A percentile compares a stretch with the other conserved stretches of the same genome.
These are phyloP conservation scores for Rhynchosporium secalis DNA, from an alignment of 2,329 filamentous ascomycete genomes.

Conservation along the genomic window DNA sequence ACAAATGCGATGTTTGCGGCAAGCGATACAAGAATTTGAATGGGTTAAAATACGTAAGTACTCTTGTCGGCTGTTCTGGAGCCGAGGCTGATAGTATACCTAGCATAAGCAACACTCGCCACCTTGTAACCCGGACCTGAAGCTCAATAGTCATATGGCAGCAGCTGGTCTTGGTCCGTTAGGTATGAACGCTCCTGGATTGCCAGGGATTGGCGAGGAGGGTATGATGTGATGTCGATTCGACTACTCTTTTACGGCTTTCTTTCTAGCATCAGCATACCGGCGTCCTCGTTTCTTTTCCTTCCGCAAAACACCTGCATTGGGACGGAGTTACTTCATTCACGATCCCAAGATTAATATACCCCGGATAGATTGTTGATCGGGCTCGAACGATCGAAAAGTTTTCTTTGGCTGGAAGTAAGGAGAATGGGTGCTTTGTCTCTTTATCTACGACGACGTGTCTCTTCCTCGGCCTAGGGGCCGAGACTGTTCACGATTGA, in stretches of 20 bases:
- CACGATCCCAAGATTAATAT: conserved; percentile 35
- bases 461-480: not conserved
- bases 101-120: conserved; percentile 82
- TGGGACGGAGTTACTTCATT: conserved; percentile 35
- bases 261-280: conserved; percentile 21
- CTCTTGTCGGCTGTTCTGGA: not conserved
- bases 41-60: conserved; percentile 85
- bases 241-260: conserved; percentile 21
- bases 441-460: conserved; percentile 17
- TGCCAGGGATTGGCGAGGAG: conserved; percentile 57
- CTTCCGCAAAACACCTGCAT: conserved; percentile 31
- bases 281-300: conserved; percentile 26
- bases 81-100: conserved; percentile 40
- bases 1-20: conserved; percentile 93
- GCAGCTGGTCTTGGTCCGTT: conserved; percentile 37
- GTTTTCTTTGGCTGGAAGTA: conserved; percentile 29
- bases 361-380: conserved; percentile 39
- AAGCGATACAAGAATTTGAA: conserved; percentile 99
- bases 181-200: conserved; percentile 43
- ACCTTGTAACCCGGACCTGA: conserved; percentile 83
- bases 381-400: conserved; percentile 25
- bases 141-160: conserved; percentile 44
- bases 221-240: conserved; percentile 43
- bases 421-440: conserved; percentile 21
- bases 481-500: conserved; percentile 15